Evolutionary conservation across 2,329 filamentous ascomycete genomes (phyloP).

Genomic region (Clonostachys byssicola): DNA sequence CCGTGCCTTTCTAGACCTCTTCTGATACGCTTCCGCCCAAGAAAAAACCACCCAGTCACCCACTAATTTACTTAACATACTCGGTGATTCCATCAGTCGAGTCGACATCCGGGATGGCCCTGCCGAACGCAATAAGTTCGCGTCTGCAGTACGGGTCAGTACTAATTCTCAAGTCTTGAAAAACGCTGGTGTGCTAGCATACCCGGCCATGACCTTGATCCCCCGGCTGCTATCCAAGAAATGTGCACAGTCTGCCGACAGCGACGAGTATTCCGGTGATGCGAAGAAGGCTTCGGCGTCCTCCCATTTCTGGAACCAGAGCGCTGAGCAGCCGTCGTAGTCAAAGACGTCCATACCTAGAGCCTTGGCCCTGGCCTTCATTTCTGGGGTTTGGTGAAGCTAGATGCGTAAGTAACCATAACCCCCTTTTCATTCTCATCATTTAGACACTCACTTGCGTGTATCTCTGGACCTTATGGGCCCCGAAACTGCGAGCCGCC

Average conservation of each 20-base stretch:
- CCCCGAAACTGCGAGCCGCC: slow-evolving; percentile 7
- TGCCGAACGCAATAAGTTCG: slow-evolving; percentile 7
- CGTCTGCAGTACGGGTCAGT: background rate
- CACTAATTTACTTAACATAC: background rate
- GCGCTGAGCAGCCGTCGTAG: slow-evolving; percentile 11
- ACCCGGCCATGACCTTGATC: slow-evolving; percentile 8
- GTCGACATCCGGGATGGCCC: slow-evolving; percentile 7
- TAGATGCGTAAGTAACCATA: background rate
- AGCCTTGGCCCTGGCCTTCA: slow-evolving; percentile 4
- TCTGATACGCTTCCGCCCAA: no score
- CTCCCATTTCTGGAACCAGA: slow-evolving; percentile 9
- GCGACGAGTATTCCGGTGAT: slow-evolving; percentile 1
- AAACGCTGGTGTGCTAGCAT: background rate
- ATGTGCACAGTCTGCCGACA: slow-evolving; percentile 6
- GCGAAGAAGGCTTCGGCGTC: slow-evolving; percentile 10
- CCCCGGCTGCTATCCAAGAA: slow-evolving; percentile 6
- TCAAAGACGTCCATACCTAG: slow-evolving; percentile 8
- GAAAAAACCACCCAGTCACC: no score
- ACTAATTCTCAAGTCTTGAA: background rate
- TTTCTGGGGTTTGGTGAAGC: slow-evolving; percentile 10
- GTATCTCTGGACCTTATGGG: slow-evolving; percentile 8
- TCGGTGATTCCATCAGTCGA: slow-evolving; percentile 6
- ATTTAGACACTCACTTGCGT: slow-evolving; percentile 4
- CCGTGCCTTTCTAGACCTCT: no score
- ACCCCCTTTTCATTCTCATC: background rate